Percentiles rank a stretch among this genome's conserved stretches.
phyloP scores from a whole-genome alignment of 139 green algal species.

The Chlorella sp. region DNA sequence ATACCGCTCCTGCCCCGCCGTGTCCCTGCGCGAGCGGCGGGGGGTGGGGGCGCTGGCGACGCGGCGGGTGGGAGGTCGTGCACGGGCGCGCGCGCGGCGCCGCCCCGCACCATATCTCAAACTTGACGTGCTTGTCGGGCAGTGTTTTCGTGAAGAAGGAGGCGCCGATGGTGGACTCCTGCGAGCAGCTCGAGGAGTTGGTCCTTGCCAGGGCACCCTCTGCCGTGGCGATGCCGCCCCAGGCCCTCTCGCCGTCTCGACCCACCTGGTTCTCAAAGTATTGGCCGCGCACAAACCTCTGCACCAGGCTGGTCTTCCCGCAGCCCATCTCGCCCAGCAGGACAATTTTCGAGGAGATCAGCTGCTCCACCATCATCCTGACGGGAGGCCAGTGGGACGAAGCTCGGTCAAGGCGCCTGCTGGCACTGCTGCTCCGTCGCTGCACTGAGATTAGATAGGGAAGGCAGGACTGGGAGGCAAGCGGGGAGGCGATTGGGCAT shows the following conservation, averaged over 20 bases:
- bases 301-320: constrained; percentile 94
- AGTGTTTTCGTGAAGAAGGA: constrained; percentile 98
- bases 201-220: not conserved
- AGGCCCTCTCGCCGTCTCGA: not conserved
- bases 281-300: constrained; percentile 96
- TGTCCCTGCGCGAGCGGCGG: constrained; percentile 91
- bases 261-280: constrained; percentile 98
- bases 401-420: too few relatives aligned
- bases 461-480: too few relatives aligned
- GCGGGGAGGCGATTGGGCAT: too few relatives aligned
- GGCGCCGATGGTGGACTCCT: constrained; percentile 98
- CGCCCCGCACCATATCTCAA: constrained; percentile 93
- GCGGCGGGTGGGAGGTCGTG: not conserved
- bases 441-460: too few relatives aligned
- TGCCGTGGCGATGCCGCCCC: not conserved
- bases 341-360: constrained; percentile 83
- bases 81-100: not conserved
- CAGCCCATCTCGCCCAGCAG: constrained; percentile 97
- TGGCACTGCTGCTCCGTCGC: not conserved
- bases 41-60: too few relatives aligned
- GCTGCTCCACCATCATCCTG: constrained; percentile 24
- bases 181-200: not conserved
- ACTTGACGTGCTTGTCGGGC: constrained; percentile 95
- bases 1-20: constrained; percentile 97
- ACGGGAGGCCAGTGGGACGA: not conserved